Evolutionary conservation across 1,284 basidiomycete species (phyloP), one percentile per base, ranked within the genome.

Genomic region (Garcileccinum viscosum): DNA sequence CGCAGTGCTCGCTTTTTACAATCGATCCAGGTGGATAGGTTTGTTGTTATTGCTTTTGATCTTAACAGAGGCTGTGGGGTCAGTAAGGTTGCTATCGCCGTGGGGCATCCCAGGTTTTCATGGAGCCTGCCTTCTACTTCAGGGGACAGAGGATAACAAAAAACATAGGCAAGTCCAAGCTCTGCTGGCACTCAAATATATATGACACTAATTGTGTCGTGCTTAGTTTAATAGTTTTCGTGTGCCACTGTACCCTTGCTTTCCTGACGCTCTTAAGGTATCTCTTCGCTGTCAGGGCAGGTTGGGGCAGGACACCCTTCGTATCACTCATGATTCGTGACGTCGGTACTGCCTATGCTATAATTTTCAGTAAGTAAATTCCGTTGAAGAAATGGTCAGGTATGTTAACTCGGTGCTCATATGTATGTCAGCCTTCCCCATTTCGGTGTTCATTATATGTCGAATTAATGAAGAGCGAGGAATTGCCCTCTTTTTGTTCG

Each of bases 311-410:
- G 40, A 66, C 65, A 1, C 68, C 76, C 5, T 70, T 79, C 12
- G 68, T 74, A 17, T 71, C 67, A 7, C 69, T 78, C 17, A 63
- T 76, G 33, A 58, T 79, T 37, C 70, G 75, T 27, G 74, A 76
- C 40, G 32, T 66, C 32, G 53, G 69, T 35, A 61, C 24, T n/a
- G 63, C 71, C 3, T 78, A 71, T 63, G 56, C 14, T 37, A 40
- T 58, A 1, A 65, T 58, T 0, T 8, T 62, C 17, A 50, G 74
- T 76, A 33, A 70, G 73, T 65, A 17, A 32, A 32, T 32, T 12
- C 17, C 24, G 27, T 27, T 47, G 14, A 24, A 50, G 47, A 50
- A 27, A 50, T 6, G n/a, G 32, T 58, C 30, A 32, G 12, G 30
- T 33, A n/a, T 32, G 27, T 32, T 30, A 58, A 9, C 12, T 44